Conservation (phyloP, 148 eudicot genomes). For the Silene uniflora region DNA sequence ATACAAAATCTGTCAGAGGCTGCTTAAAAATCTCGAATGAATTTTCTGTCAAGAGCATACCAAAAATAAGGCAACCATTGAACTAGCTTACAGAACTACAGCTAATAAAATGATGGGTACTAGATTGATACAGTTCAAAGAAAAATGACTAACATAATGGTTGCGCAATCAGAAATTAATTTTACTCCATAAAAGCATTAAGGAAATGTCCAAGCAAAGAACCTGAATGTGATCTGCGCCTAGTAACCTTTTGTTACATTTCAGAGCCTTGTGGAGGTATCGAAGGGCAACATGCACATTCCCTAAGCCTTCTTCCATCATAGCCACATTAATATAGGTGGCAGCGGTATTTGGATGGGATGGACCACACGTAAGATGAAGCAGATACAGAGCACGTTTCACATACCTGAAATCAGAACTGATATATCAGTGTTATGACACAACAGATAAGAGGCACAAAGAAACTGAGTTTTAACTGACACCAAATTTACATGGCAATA, state of each 20-base stretch:
- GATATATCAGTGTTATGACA: background rate
- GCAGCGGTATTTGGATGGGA: conserved; percentile 99
- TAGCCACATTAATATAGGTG: conserved; percentile 96
- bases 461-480: background rate
- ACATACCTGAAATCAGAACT: conserved; percentile 59
- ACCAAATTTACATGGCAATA: background rate
- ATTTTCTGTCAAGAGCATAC: background rate
- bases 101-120: background rate
- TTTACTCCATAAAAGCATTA: background rate
- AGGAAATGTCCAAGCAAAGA: conserved; percentile 17
- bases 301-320: conserved; percentile 99
- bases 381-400: conserved; percentile 89
- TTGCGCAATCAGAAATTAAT: background rate
- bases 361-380: conserved; percentile 99
- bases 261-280: conserved; percentile 98
- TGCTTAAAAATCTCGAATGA: background rate
- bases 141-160: background rate
- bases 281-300: conserved; percentile 98
- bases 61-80: background rate
- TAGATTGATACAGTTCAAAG: background rate
- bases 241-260: conserved; percentile 94
- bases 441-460: background rate
- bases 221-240: conserved; percentile 99
- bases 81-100: background rate
- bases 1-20: background rate